These are phyloP conservation scores for Suillus luteus DNA, from an alignment of 768 basidiomycete species.

Conservation along the genomic window DNA sequence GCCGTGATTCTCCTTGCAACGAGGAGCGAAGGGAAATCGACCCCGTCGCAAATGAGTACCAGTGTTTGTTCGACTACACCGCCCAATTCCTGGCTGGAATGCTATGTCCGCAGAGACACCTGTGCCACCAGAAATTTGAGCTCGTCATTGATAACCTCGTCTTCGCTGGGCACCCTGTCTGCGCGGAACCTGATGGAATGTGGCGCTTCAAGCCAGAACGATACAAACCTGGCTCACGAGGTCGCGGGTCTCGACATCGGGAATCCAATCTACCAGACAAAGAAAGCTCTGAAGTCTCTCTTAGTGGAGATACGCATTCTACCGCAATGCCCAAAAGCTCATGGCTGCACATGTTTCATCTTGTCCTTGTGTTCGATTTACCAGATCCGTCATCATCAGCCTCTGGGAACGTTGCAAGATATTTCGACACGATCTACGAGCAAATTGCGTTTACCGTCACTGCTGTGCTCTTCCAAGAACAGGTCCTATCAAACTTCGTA, in stretches of 20 bases:
- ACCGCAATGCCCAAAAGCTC: conserved; percentile 34
- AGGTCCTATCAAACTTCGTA: conserved; percentile 84
- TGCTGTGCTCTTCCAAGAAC: conserved; percentile 90
- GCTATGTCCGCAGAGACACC: conserved; percentile 72
- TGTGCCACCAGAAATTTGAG: conserved; percentile 95
- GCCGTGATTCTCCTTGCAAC: conserved; percentile 52
- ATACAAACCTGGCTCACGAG: conserved; percentile 49
- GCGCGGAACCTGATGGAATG: conserved; percentile 65
- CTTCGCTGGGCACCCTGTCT: conserved; percentile 95
- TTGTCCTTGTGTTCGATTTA: conserved; percentile 84
- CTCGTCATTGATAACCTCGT: conserved; percentile 88
- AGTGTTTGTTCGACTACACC: conserved; percentile 76
- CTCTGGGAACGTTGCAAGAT: conserved; percentile 72
- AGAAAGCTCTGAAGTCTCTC: conserved; percentile 33
- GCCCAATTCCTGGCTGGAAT: conserved; percentile 79
- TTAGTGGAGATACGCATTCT: conserved; percentile 38
- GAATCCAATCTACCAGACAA: conserved; percentile 38
- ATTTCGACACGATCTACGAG: conserved; percentile 86
- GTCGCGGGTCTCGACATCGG: conserved; percentile 54
- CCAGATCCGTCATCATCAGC: conserved; percentile 89
- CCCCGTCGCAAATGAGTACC: conserved; percentile 52
- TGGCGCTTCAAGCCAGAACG: conserved; percentile 80
- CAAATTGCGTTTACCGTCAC: conserved; percentile 89
- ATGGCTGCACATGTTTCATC: conserved; percentile 79
- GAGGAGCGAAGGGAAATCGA: conserved; percentile 41